Conservation (phyloP, 2,329 filamentous ascomycete genomes). For the Alternaria sp. region DNA sequence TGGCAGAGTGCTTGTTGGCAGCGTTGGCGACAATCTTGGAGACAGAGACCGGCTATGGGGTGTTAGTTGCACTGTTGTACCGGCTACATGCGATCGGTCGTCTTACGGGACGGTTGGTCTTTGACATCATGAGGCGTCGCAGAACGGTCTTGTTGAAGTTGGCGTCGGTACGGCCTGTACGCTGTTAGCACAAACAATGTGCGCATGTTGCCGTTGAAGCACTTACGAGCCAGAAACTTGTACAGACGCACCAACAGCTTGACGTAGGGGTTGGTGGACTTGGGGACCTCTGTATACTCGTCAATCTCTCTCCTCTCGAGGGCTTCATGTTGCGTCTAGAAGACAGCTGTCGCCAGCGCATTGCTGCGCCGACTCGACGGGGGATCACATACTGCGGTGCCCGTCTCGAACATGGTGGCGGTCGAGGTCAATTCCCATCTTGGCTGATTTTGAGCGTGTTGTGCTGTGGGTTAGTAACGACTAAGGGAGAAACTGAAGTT, state of each 20-base stretch:
- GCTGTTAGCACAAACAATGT: constrained; percentile 37
- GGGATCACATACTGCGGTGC: constrained; percentile 69
- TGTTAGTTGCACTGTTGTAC: constrained; percentile 28
- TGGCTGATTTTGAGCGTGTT: constrained; percentile 47
- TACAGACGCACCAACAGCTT: constrained; percentile 98
- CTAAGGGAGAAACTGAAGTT: constrained; percentile 22
- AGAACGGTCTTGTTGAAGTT: constrained; percentile 99
- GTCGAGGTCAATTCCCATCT: constrained; percentile 58
- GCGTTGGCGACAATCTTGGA: constrained; percentile 79
- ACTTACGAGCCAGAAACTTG: constrained; percentile 94
- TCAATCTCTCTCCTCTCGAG: constrained; percentile 47
- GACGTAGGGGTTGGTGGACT: constrained; percentile 98
- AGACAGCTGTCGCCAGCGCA: constrained; percentile 52
- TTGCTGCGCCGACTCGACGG: constrained; percentile 52
- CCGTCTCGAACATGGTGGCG: constrained; percentile 69
- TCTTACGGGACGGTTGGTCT: constrained; percentile 80
- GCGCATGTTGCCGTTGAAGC: constrained; percentile 20
- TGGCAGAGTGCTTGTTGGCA: constrained; percentile 59
- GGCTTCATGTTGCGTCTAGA: constrained; percentile 51
- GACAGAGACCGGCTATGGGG: constrained; percentile 74
- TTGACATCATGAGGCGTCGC: constrained; percentile 96
- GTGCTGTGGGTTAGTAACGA: constrained; percentile 47
- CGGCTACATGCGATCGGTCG: constrained; percentile 5
- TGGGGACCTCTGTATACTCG: constrained; percentile 59
- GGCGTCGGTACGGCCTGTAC: constrained; percentile 87